Evolutionary conservation across 768 basidiomycete genomes (phyloP), one percentile per base, ranked within the genome.

Genomic region (Termitomyces sp.): DNA sequence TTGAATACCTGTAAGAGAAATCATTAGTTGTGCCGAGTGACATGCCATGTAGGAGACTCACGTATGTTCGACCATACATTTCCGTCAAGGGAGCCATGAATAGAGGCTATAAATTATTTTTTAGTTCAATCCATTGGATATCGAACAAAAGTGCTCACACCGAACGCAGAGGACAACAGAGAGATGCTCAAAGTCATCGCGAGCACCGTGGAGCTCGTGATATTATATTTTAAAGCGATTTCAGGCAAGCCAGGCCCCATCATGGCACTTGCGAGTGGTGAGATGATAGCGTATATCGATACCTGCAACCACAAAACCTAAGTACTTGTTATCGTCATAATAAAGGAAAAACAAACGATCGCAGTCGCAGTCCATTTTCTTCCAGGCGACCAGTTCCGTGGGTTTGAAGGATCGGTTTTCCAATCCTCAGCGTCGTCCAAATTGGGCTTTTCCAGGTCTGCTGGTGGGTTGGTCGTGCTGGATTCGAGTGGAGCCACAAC

Each of bases 51-150:
- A 29, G n/a, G n/a, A n/a, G 11, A 35, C 23, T 18, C 22, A 42
- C 85, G 82, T 84, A 87, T 60, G 71, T 77, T 23, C 86, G 80
- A 3, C 86, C 86, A 63, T 84, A 88, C 67, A 88, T 83, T 67
- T 89, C 86, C 0, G 86, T 88, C 18, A 85, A 56, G 0, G 88
- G 89, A 0, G 82, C 84, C 7, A 86, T 67, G 49, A 89, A 62
- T 12, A 90, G 70, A 15, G 88, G 88, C 54, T 77, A 41, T 15
- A n/a, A 18, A n/a, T n/a, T n/a, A n/a, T n/a, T n/a, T n/a, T n/a
- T n/a, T 15, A 2, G 46, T 35, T 43, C 3, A 27, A 5, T 29
- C 20, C 3, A n/a, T 18, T 29, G 3, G 18, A 36, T 48, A 55
- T 16, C 11, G 5, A 31, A 3, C 20, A 32, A 25, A 35, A 43